Base-by-base conservation (phyloP, 1,139 yeast genomes). In the Yamadazyma spencermartinsiae region DNA sequence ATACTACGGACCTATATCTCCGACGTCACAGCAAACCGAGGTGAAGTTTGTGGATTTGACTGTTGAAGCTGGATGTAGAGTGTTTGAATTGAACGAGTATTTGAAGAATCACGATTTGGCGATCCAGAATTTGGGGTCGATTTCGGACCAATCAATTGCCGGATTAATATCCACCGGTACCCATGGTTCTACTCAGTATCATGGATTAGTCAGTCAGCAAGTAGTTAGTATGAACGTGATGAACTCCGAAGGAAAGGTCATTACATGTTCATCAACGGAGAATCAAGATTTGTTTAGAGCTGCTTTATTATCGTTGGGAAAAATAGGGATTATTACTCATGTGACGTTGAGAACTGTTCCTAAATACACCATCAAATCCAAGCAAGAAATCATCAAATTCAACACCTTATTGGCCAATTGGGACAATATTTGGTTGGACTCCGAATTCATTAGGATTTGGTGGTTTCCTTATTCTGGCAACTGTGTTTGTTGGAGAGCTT, bases 111-210 rank as follows among this genome's bases (percentile, higher is more conserved):
- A 78, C 47, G 80, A 85, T 1, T 75, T 87, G 49, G 95, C 96
- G 4, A 71, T 92, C 44, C 98, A 92, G 62, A 90, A 86, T 56
- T 68, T 92, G 56, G 98, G 98, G 1, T 89, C 97, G 2, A 92
- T 92, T 44, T 82, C 95, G 33, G 97, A 89, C 47, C 98, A 92
- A 59, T 86, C 95, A 12, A 72, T 89, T 31, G 98, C 95, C 2
- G 98, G 98, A 4, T 80, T 90, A 47, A 88, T 92, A 36, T 86
- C 96, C 2, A 92, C 98, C 0, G 98, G 98, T 27, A 89, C 98
- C 1, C 98, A 92, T 56, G 98, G 98, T 2, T 86, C 97, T 1
- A 82, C 96, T 7, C 94, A 92, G 37, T 87, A 76, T 59, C 98
- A 92, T 54, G 97, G 98, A 0, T 71, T 90, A 33, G 87, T 92